phyloP scores from a whole-genome alignment of 2,329 filamentous ascomycete species.

The Passalora sequoiae region DNA sequence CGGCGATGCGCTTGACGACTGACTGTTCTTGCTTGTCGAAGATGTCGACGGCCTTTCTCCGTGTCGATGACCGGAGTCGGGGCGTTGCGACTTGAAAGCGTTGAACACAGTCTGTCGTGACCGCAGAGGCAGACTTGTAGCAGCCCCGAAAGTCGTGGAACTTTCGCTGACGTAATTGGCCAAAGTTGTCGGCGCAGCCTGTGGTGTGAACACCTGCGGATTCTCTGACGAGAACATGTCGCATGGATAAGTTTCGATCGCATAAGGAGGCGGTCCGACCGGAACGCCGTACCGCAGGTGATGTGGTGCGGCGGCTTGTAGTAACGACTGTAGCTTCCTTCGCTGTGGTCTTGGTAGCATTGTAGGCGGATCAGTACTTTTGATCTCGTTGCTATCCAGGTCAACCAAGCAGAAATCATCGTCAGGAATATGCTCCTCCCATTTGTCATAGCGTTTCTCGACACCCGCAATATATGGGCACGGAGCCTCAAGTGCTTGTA shows the following conservation, averaged over 20 bases:
- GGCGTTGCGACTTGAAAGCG: constrained; percentile 73
- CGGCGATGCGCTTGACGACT: constrained; percentile 43
- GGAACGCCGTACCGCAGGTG: constrained; percentile 80
- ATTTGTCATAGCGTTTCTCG: constrained; percentile 80
- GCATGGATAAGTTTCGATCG: constrained; percentile 85
- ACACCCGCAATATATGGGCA: constrained; percentile 97
- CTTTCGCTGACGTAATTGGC: constrained; percentile 85
- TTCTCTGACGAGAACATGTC: constrained; percentile 88
- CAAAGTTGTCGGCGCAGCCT: constrained; percentile 64
- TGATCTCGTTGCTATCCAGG: constrained; percentile 83
- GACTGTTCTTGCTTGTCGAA: constrained; percentile 42
- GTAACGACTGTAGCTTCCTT: constrained; percentile 77
- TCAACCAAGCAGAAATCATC: constrained; percentile 96
- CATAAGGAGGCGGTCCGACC: constrained; percentile 85
- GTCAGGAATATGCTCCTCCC: constrained; percentile 67
- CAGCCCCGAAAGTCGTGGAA: constrained; percentile 76
- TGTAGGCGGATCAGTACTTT: constrained; percentile 72
- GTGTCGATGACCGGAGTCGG: constrained; percentile 52
- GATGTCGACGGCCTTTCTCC: constrained; percentile 74
- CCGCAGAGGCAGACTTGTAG: constrained; percentile 46
- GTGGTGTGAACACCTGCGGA: constrained; percentile 69
- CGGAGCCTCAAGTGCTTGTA: constrained; percentile 87
- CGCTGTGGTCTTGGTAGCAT: constrained; percentile 82
- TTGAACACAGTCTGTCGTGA: constrained; percentile 73
- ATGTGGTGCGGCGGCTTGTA: constrained; percentile 87